These are phyloP conservation scores for Lasiosphaeris hirsuta DNA, from an alignment of 495 filamentous ascomycete species.

Conservation along the genomic window DNA sequence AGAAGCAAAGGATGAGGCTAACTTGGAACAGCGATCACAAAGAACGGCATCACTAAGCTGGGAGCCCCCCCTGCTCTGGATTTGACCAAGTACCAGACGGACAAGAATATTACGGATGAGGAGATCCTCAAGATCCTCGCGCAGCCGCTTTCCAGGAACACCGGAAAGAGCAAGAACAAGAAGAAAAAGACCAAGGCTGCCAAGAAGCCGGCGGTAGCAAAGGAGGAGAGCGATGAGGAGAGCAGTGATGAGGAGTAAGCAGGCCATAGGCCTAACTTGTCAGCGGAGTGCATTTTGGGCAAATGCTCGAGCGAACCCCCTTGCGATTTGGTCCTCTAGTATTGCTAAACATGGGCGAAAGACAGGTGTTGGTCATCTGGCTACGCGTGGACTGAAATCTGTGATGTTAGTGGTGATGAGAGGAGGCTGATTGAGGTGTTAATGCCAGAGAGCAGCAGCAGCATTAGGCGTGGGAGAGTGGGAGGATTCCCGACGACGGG, in stretches of 20 bases:
- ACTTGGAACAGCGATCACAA: conserved; percentile 76
- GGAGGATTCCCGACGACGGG: conserved; percentile 7
- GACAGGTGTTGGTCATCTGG: no score
- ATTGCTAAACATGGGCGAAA: no score
- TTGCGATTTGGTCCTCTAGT: no score
- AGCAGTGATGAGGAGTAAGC: conserved; percentile 37
- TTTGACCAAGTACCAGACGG: conserved; percentile 74
- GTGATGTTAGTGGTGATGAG: neutral
- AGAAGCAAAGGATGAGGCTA: conserved; percentile 10
- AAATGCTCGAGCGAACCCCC: neutral
- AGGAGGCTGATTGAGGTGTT: neutral
- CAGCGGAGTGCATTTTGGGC: conserved; percentile 1
- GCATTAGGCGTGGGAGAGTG: conserved; percentile 1
- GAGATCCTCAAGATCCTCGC: conserved; percentile 91
- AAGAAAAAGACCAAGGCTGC: conserved; percentile 67
- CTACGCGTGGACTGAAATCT: no score
- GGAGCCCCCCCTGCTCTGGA: conserved; percentile 70
- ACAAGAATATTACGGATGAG: conserved; percentile 97
- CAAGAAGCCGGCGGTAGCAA: conserved; percentile 56
- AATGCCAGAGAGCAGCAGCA: neutral
- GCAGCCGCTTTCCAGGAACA: conserved; percentile 72
- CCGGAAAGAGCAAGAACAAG: conserved; percentile 91
- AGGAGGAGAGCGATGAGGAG: conserved; percentile 33
- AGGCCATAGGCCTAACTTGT: neutral
- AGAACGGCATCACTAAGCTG: conserved; percentile 88